Conservation (phyloP, 2,329 filamentous ascomycete species). For the Davidsoniella virescens region DNA sequence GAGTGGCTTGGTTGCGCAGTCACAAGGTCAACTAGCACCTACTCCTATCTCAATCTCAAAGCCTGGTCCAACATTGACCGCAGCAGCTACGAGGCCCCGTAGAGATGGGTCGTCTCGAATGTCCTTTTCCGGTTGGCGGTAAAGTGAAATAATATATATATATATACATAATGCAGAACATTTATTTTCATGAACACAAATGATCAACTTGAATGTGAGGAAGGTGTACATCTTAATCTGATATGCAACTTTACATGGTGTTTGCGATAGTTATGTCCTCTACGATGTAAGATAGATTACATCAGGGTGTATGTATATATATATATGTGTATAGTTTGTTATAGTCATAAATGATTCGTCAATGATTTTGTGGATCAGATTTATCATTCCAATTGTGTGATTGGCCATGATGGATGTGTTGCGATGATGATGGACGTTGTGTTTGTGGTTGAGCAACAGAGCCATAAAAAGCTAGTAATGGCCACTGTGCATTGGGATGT, state of each 20-base stretch:
- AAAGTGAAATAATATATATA: neutral
- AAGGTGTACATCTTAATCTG: too few relatives aligned
- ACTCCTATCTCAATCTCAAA: neutral
- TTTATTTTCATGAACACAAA: neutral
- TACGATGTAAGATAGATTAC: too few relatives aligned
- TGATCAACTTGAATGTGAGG: too few relatives aligned
- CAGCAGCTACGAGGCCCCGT: neutral
- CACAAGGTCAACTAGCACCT: neutral
- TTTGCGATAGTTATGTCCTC: too few relatives aligned
- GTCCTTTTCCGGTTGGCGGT: neutral
- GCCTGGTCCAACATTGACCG: neutral
- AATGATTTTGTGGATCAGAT: too few relatives aligned
- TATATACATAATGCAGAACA: neutral
- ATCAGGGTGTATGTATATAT: too few relatives aligned
- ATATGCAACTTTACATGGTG: too few relatives aligned
- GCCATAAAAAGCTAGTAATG: neutral
- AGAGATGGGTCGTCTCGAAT: neutral
- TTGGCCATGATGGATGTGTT: neutral
- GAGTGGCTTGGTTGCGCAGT: constrained; percentile 17
- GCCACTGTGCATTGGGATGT: neutral
- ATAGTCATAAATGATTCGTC: too few relatives aligned
- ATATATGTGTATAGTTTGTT: too few relatives aligned
- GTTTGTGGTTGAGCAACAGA: neutral
- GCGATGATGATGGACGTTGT: neutral
- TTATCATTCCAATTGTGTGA: too few relatives aligned